A percentile compares a stretch with the other conserved stretches of the same genome.
phyloP scores from a whole-genome alignment of 495 filamentous ascomycete genomes.

The Cercophora samala region DNA sequence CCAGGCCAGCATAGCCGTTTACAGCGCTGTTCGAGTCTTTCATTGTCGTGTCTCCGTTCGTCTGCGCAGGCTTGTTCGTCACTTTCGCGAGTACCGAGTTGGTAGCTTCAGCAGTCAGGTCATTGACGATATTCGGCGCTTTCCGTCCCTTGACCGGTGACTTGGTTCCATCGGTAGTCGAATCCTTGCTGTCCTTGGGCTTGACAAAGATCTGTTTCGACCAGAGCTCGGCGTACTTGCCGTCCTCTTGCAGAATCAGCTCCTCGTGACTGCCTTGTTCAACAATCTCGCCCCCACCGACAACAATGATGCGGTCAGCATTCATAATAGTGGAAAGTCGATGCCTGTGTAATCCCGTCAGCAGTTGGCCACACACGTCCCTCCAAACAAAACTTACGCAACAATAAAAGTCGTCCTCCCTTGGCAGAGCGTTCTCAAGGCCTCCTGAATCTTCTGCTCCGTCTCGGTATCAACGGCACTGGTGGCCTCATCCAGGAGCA shows the following conservation, averaged over 20 bases:
- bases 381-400: conserved; percentile 46
- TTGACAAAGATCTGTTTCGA: conserved; percentile 56
- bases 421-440: conserved; percentile 55
- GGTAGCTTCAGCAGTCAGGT: conserved; percentile 34
- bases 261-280: conserved; percentile 64
- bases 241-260: conserved; percentile 48
- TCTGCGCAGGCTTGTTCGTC: conserved; percentile 21
- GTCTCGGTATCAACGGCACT: conserved; percentile 63
- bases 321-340: conserved; percentile 69
- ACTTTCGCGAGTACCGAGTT: conserved; percentile 38
- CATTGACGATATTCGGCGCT: conserved; percentile 40
- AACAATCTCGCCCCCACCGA: conserved; percentile 60
- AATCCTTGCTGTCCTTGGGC: conserved; percentile 41
- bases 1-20: conserved; percentile 11
- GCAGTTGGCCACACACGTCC: not conserved
- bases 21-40: conserved; percentile 9
- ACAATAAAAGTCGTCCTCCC: conserved; percentile 61
- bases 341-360: conserved; percentile 43
- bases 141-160: conserved; percentile 28
- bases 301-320: conserved; percentile 64
- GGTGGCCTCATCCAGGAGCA: conserved; percentile 56
- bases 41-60: conserved; percentile 5
- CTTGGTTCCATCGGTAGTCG: conserved; percentile 23
- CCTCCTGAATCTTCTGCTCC: conserved; percentile 68
- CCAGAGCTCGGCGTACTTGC: conserved; percentile 64